Evolutionary conservation across 257 asterid genomes (phyloP), one percentile per base, ranked within the genome.

Genomic region (Jaltomata sinuosa): DNA sequence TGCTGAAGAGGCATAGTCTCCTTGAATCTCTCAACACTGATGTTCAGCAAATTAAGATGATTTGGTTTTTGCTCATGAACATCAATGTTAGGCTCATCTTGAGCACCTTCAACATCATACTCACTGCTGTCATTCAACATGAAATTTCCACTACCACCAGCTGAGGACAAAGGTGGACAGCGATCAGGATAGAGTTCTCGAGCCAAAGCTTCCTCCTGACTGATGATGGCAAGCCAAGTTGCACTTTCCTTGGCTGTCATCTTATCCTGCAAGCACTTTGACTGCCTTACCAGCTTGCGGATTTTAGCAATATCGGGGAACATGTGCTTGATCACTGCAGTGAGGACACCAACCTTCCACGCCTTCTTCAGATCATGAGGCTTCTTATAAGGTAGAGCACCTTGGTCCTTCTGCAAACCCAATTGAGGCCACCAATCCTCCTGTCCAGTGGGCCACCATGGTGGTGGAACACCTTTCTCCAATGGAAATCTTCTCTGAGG

Each of bases 221-320:
- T 91, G 78, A 95, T 87, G 19, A 95, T 93, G 5, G 96, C 94
- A 29, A 93, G 89, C 98, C 98, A 95, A 53, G 97, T 95, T 0
- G 97, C 94, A 84, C 98, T 95, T 85, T 95, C 98, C 83, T 94
- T 93, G 29, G 98, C 98, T 0, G 98, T 93, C 98, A 95, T 95
- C 85, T 95, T 95, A 72, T 95, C 98, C 88, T 95, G 98, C 88
- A 95, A 83, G 81, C 98, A 95, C 91, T 95, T 95, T 0, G 98
- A 94, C 85, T 93, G 97, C 86, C 97, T 84, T 4, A 95, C 98
- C 2, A 95, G 94, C 91, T 94, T 95, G 72, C 97, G 90, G 10
- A 95, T 95, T 90, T 94, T 95, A 1, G 96, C 94, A 64, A 95
- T 91, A 87, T 95, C 96, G 2, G 98, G 98, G 11, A 90, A 94